Percentiles rank a stretch among this genome's conserved stretches.
Conservation (phyloP, 352 stramenopile species). For the Thalassiosira mediterranea region DNA sequence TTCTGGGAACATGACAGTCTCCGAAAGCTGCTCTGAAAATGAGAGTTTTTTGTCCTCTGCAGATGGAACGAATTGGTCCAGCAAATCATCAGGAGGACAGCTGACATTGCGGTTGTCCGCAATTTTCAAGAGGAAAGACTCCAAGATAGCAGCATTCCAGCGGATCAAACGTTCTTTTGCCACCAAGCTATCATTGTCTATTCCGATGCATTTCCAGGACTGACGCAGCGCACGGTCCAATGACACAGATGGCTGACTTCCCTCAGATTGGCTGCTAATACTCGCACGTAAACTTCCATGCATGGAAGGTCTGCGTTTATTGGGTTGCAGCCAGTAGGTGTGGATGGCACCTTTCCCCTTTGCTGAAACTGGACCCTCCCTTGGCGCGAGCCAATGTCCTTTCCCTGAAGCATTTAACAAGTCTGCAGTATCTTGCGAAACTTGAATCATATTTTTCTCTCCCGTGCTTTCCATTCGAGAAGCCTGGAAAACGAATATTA, state of each 20-base stretch:
- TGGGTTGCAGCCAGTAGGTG: constrained; percentile 34
- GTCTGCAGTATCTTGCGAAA: constrained; percentile 38
- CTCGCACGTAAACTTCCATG: background rate
- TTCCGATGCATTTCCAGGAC: constrained; percentile 31
- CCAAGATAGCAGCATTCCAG: constrained; percentile 59
- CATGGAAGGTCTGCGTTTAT: constrained; percentile 16
- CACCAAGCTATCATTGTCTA: constrained; percentile 13
- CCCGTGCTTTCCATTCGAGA: constrained; percentile 52
- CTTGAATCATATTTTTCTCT: constrained; percentile 47
- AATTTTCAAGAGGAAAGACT: constrained; percentile 47
- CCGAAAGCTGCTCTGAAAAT: constrained; percentile 28
- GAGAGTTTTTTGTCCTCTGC: constrained; percentile 23
- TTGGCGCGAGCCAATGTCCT: constrained; percentile 35
- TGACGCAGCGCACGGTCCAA: constrained; percentile 14
- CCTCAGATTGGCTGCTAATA: background rate
- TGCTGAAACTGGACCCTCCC: constrained; percentile 36
- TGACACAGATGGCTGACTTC: constrained; percentile 1
- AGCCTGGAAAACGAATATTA: no score
- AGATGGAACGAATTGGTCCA: constrained; percentile 2
- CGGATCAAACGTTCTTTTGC: constrained; percentile 49
- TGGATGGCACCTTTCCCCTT: constrained; percentile 61
- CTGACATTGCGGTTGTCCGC: constrained; percentile 27
- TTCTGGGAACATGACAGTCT: constrained; percentile 32
- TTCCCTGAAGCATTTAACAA: constrained; percentile 30
- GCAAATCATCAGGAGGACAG: background rate